These are phyloP conservation scores for Styphnolobium japonicum DNA, from an alignment of 306 rosid species.

Conservation along the genomic window DNA sequence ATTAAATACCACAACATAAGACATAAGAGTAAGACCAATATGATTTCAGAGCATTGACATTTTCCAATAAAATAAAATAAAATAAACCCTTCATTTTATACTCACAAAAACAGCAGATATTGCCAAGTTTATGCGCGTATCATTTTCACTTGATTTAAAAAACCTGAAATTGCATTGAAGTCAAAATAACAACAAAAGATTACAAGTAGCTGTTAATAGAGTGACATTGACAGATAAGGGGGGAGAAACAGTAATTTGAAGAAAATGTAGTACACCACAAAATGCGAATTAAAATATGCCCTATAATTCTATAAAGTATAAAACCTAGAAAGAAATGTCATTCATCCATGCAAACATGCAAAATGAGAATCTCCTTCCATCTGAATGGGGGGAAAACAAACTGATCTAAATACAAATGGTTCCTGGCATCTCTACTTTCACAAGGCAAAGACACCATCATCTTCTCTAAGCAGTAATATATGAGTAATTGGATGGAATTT, in stretches of 20 bases:
- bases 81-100: conserved; percentile 26
- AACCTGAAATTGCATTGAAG: conserved; percentile 60
- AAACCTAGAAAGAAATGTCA: conserved; percentile 2
- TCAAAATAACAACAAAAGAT: conserved; percentile 25
- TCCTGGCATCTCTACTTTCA: conserved; percentile 14
- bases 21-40: background rate
- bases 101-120: conserved; percentile 90
- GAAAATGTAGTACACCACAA: conserved; percentile 13
- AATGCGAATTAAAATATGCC: background rate
- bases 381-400: background rate
- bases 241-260: background rate
- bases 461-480: conserved; percentile 3
- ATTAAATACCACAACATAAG: conserved; percentile 4
- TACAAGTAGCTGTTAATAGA: background rate
- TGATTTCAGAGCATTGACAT: background rate
- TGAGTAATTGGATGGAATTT: background rate
- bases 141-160: conserved; percentile 75
- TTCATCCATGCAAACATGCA: background rate
- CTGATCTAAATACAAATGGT: conserved; percentile 6
- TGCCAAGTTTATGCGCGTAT: conserved; percentile 79
- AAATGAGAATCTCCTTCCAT: conserved; percentile 1
- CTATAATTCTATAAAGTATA: too few relatives aligned
- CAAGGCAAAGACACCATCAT: background rate
- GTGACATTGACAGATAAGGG: background rate
- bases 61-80: background rate